phyloP scores from a whole-genome alignment of 306 rosid genomes.

The Ochetophila trinervis region DNA sequence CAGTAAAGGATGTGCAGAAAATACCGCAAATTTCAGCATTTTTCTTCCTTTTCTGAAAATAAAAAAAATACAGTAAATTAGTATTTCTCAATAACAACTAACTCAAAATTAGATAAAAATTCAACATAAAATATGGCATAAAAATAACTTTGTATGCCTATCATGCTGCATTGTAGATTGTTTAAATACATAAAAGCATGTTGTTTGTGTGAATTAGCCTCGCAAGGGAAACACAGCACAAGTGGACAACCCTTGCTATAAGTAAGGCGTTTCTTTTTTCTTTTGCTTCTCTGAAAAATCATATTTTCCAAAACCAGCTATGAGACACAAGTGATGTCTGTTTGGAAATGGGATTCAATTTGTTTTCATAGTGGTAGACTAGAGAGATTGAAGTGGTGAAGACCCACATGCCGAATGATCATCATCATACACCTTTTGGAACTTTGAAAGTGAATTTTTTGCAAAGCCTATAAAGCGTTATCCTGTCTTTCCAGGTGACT shows the following conservation, averaged over 20 bases:
- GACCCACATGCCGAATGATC: slow-evolving; percentile 15
- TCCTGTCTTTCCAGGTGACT: slow-evolving; percentile 17
- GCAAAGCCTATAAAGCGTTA: not conserved
- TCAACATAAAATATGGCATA: too few species aligned
- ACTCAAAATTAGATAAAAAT: too few species aligned
- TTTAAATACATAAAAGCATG: too few species aligned
- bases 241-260: not conserved
- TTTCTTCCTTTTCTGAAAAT: too few species aligned
- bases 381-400: not conserved
- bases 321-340: slow-evolving; percentile 11
- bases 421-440: slow-evolving; percentile 12
- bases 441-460: slow-evolving; percentile 20
- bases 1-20: too few species aligned
- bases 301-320: slow-evolving; percentile 6
- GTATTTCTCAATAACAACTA: too few species aligned
- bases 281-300: not conserved
- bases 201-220: too few species aligned
- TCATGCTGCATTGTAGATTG: too few species aligned
- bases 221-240: slow-evolving; percentile 5
- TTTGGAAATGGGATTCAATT: not conserved
- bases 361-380: not conserved
- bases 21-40: too few species aligned
- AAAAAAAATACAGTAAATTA: too few species aligned
- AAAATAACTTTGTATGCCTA: too few species aligned
- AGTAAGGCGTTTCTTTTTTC: not conserved